These are phyloP conservation scores for Starmerella vitae DNA, from an alignment of 805 yeast genomes.

Conservation along the genomic window DNA sequence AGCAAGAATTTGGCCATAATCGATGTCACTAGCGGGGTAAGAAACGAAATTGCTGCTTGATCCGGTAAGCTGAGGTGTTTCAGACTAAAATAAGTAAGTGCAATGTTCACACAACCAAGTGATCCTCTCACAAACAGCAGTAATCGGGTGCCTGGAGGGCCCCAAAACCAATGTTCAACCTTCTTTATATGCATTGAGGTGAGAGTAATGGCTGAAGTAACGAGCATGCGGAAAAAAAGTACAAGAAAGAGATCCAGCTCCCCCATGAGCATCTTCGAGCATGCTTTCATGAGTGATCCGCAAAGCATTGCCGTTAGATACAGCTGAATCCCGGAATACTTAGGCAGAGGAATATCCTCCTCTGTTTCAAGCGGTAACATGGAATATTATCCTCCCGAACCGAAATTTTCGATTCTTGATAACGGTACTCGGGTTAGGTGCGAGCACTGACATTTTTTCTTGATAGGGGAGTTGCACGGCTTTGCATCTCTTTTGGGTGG, in stretches of 20 bases:
- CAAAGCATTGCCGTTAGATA: constrained; percentile 16
- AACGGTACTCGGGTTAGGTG: too few species aligned
- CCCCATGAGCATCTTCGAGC: constrained; percentile 17
- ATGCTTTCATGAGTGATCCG: constrained; percentile 19
- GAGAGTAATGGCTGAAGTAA: constrained; percentile 51
- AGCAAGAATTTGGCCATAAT: constrained; percentile 55
- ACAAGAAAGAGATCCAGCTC: constrained; percentile 27
- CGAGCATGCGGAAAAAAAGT: constrained; percentile 58
- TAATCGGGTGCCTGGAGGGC: constrained; percentile 45
- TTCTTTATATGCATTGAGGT: constrained; percentile 39
- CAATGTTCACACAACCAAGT: constrained; percentile 69
- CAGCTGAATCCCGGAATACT: constrained; percentile 16
- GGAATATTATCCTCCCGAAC: too few species aligned
- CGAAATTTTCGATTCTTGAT: too few species aligned
- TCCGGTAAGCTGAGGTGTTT: constrained; percentile 65
- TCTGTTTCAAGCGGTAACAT: too few species aligned
- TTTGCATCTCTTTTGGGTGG: too few species aligned
- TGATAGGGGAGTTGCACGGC: too few species aligned
- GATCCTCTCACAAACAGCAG: constrained; percentile 49
- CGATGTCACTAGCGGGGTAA: constrained; percentile 66
- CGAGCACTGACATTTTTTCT: too few species aligned
- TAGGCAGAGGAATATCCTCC: too few species aligned
- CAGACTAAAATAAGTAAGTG: constrained; percentile 62
- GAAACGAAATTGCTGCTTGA: constrained; percentile 65
- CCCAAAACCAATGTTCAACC: constrained; percentile 53